phyloP scores from a whole-genome alignment of 257 asterid genomes.

The Thymus mandschuricus region DNA sequence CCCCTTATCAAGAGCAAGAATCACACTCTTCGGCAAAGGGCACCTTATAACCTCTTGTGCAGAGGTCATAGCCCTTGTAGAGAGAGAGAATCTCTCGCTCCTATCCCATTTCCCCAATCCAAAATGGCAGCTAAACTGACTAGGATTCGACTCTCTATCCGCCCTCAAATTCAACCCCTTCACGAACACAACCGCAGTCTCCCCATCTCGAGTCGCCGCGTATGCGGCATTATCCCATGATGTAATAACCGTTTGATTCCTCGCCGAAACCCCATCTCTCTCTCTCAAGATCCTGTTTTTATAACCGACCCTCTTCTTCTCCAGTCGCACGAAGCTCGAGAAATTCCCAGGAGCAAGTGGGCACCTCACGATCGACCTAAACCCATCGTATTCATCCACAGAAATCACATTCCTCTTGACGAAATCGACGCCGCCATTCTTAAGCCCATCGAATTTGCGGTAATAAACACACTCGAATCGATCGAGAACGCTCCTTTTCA shows the following conservation, averaged over 20 bases:
- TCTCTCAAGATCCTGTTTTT: constrained; percentile 38
- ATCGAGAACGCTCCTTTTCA: constrained; percentile 25
- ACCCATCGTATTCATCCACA: constrained; percentile 68
- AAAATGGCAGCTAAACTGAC: constrained; percentile 68
- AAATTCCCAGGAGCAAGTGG: constrained; percentile 59
- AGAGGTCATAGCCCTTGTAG: constrained; percentile 67
- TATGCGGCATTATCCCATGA: constrained; percentile 79
- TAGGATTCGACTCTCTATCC: constrained; percentile 63
- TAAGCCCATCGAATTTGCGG: constrained; percentile 23
- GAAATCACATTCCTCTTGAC: constrained; percentile 51
- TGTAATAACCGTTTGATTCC: constrained; percentile 50
- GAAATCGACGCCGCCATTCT: constrained; percentile 21
- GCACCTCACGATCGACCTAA: constrained; percentile 69
- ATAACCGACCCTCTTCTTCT: constrained; percentile 31
- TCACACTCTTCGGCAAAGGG: constrained; percentile 60
- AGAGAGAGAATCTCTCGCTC: constrained; percentile 38
- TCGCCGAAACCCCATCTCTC: constrained; percentile 35
- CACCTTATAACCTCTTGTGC: constrained; percentile 95
- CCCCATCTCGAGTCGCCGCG: constrained; percentile 69
- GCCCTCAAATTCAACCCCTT: constrained; percentile 87
- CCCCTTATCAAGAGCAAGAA: constrained; percentile 49
- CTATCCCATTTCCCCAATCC: constrained; percentile 53
- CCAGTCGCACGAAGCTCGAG: constrained; percentile 50
- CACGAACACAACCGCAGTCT: constrained; percentile 74
- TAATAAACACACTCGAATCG: constrained; percentile 66